Evolutionary conservation across 257 asterid species (phyloP).

Genomic region (Solanum lycopersicoides): DNA sequence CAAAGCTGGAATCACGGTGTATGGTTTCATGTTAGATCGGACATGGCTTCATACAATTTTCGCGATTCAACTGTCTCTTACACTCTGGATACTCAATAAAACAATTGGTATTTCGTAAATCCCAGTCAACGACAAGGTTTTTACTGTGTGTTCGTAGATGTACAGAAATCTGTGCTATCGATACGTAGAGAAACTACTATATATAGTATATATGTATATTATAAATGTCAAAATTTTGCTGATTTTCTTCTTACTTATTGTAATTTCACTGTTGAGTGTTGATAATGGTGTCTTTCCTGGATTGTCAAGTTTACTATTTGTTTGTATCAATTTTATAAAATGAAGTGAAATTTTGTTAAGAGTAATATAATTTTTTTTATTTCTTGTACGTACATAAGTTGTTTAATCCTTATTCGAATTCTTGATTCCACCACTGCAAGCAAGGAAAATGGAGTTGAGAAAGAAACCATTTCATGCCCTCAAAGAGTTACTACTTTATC

Average conservation of each 20-base stretch:
- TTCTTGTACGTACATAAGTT: not conserved
- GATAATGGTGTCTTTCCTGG: not conserved
- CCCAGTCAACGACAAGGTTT: not conserved
- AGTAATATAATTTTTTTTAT: not conserved
- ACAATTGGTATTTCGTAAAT: constrained; percentile 59
- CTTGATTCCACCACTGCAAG: not conserved
- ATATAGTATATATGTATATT: not conserved
- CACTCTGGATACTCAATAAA: constrained; percentile 84
- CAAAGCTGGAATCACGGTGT: constrained; percentile 86
- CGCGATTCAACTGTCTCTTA: constrained; percentile 68
- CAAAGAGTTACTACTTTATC: not conserved
- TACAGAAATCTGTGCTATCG: not conserved
- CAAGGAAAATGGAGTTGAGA: not conserved
- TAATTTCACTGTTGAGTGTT: not conserved
- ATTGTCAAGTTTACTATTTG: not conserved
- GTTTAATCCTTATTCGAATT: not conserved
- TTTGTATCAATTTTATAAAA: not conserved
- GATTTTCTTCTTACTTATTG: not conserved
- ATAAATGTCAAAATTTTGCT: not conserved
- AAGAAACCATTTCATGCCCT: not conserved
- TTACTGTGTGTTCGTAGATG: not conserved
- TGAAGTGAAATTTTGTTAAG: not conserved
- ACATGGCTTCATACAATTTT: constrained; percentile 63
- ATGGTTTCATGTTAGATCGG: constrained; percentile 87
- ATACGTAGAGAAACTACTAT: not conserved